Evolutionary conservation across 2,329 filamentous ascomycete genomes (phyloP).

Genomic region (Cladosporium sp.): DNA sequence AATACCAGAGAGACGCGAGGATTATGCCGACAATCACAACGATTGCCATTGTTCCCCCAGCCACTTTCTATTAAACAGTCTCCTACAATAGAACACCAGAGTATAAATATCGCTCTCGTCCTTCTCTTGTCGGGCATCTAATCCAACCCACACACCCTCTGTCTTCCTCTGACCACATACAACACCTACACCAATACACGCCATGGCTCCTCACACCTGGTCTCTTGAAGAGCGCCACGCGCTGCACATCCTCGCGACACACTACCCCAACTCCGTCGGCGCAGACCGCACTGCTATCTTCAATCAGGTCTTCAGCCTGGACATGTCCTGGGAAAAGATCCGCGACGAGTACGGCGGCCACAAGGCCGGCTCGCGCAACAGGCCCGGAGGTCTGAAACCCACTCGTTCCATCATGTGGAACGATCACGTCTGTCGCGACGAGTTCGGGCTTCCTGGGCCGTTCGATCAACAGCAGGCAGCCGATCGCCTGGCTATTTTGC

Average conservation of each 20-base stretch:
- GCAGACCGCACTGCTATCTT: not conserved
- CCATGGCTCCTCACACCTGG: not conserved
- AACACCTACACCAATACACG: not conserved
- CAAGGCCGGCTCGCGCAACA: not conserved
- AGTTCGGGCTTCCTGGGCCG: not conserved
- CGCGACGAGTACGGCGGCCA: constrained; percentile 9
- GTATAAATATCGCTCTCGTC: not conserved
- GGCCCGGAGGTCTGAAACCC: not conserved
- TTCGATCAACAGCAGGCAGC: not conserved
- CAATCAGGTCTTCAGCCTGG: not conserved
- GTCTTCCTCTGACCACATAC: not conserved
- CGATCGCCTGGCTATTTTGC: not conserved
- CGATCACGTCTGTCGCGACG: constrained; percentile 8
- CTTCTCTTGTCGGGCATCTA: not conserved
- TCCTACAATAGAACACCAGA: no score
- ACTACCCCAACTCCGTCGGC: not conserved
- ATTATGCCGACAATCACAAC: not conserved
- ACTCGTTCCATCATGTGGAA: constrained; percentile 2
- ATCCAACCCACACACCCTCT: not conserved
- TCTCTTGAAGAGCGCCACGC: not conserved
- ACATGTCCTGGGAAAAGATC: not conserved
- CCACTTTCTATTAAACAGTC: not conserved
- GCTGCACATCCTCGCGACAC: constrained; percentile 2
- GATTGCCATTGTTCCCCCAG: not conserved
- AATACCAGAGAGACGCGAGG: not conserved